Evolutionary conservation across 495 filamentous ascomycete genomes (phyloP).

Genomic region (Xylaria acuta): DNA sequence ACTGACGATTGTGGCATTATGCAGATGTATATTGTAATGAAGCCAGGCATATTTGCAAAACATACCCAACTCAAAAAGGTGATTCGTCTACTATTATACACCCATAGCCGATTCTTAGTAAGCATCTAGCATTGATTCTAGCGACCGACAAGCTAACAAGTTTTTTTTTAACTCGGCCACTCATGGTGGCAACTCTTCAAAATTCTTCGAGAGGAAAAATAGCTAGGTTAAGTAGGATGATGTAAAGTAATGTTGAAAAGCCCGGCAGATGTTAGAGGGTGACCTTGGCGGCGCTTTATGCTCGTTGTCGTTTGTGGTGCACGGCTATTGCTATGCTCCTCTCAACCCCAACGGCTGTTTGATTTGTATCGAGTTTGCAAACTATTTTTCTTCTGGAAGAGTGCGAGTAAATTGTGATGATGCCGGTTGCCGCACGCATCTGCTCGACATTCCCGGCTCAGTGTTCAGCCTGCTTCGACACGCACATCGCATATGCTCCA

Average conservation of each 20-base stretch:
- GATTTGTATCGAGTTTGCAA: not conserved
- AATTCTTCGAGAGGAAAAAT: not conserved
- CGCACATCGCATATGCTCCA: too few relatives aligned
- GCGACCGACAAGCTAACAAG: not conserved
- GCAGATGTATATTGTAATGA: not conserved
- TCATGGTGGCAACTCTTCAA: not conserved
- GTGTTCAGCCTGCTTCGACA: not conserved
- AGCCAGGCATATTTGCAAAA: not conserved
- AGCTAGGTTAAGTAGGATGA: not conserved
- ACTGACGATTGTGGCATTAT: not conserved
- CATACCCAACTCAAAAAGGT: not conserved
- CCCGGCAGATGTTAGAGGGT: not conserved
- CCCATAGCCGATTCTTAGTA: not conserved
- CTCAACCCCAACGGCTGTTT: too few relatives aligned
- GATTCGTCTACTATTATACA: not conserved
- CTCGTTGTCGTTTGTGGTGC: not conserved
- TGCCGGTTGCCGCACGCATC: not conserved
- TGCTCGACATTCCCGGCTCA: not conserved
- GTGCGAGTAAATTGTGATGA: not conserved
- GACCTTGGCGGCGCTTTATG: not conserved
- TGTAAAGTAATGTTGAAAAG: not conserved
- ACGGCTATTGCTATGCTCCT: not conserved
- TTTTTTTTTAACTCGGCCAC: not conserved
- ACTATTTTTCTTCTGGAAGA: not conserved
- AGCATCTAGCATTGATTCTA: not conserved